These are phyloP conservation scores for Globisporangium middletonii DNA, from an alignment of 352 stramenopile species.

Conservation along the genomic window DNA sequence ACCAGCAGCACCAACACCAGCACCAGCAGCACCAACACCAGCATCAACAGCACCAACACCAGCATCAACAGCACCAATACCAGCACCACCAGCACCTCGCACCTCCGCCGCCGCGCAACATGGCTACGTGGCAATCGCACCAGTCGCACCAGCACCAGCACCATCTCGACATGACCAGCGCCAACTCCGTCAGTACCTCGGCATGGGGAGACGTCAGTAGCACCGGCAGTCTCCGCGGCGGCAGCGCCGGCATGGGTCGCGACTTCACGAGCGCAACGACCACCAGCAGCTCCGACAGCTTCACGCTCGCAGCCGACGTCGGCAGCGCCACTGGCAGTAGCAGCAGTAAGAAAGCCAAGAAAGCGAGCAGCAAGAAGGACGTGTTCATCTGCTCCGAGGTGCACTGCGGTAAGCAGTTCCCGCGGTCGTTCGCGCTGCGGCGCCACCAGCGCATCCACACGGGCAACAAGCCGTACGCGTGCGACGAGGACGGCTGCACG, in stretches of 20 bases:
- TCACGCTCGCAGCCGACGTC: too few relatives aligned
- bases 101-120: not conserved
- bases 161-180: not conserved
- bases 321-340: not conserved
- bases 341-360: slow-evolving; percentile 4
- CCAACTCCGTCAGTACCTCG: too few relatives aligned
- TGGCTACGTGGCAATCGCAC: not conserved
- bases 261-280: too few relatives aligned
- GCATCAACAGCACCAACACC: not conserved
- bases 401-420: slow-evolving; percentile 83
- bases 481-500: slow-evolving; percentile 64
- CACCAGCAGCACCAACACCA: not conserved
- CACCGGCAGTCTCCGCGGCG: too few relatives aligned
- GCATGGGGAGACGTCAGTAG: too few relatives aligned
- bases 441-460: slow-evolving; percentile 85
- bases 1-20: not conserved
- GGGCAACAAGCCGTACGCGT: slow-evolving; percentile 76
- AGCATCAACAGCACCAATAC: not conserved
- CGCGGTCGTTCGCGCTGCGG: slow-evolving; percentile 73
- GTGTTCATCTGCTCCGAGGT: slow-evolving; percentile 70
- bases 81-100: not conserved
- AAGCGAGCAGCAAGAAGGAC: slow-evolving; percentile 50
- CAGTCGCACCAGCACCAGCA: not conserved
- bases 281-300: too few relatives aligned
- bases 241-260: too few relatives aligned